These are phyloP conservation scores for Termitomyces sp. DNA, from an alignment of 768 basidiomycete genomes.

Conservation along the genomic window DNA sequence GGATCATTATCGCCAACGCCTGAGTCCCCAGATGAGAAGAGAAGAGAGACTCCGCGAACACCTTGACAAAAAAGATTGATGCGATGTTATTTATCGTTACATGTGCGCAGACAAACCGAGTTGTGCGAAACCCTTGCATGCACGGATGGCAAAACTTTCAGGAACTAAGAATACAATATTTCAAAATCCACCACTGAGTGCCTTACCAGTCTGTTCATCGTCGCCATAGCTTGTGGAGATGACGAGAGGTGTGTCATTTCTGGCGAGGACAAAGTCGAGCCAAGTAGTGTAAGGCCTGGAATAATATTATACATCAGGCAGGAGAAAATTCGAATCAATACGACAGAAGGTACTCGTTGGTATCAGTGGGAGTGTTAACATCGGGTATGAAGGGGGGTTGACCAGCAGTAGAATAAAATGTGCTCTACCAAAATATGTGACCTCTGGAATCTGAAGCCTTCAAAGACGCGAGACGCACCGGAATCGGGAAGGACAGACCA, in stretches of 20 bases:
- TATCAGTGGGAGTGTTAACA: slow-evolving; percentile 26
- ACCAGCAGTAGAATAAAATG: slow-evolving; percentile 60
- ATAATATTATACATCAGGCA: background rate
- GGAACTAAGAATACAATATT: slow-evolving; percentile 37
- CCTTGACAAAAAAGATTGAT: slow-evolving; percentile 30
- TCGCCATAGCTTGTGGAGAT: slow-evolving; percentile 75
- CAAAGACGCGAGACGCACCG: slow-evolving; percentile 14
- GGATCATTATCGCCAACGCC: slow-evolving; percentile 64
- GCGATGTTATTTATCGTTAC: background rate
- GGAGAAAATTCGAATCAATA: background rate
- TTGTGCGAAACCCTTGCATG: slow-evolving; percentile 57
- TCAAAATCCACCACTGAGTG: background rate
- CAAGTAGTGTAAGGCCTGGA: slow-evolving; percentile 37
- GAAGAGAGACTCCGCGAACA: slow-evolving; percentile 56
- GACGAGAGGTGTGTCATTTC: slow-evolving; percentile 43
- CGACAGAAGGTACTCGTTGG: slow-evolving; percentile 25
- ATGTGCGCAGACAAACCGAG: slow-evolving; percentile 35
- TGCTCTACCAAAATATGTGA: slow-evolving; percentile 21
- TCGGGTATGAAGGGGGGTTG: slow-evolving; percentile 54
- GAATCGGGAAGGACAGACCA: slow-evolving; percentile 58
- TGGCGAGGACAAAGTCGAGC: slow-evolving; percentile 51
- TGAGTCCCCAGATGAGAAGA: slow-evolving; percentile 61
- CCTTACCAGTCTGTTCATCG: slow-evolving; percentile 64
- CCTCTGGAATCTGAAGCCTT: background rate
- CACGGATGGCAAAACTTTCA: slow-evolving; percentile 46